Percentiles rank a stretch among this genome's conserved stretches.
Conservation (phyloP, 2,329 filamentous ascomycete genomes). For the Metarhizium album region DNA sequence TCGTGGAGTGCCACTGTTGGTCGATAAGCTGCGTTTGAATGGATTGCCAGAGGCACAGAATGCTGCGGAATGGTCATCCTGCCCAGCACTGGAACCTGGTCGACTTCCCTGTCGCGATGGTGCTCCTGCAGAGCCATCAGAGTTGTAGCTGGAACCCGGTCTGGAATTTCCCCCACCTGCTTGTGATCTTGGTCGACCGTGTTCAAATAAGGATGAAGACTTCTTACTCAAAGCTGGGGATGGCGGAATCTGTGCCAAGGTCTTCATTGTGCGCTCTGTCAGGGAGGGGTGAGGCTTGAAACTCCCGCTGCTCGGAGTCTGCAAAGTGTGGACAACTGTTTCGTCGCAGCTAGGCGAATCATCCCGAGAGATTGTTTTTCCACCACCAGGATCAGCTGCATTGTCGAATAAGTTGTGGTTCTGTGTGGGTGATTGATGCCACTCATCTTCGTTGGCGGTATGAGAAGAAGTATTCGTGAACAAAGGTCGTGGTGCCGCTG, state of each 20-base stretch:
- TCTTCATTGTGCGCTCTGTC: conserved; percentile 78
- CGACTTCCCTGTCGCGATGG: conserved; percentile 40
- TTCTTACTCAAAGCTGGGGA: conserved; percentile 61
- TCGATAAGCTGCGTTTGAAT: conserved; percentile 31
- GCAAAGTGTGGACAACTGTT: conserved; percentile 11
- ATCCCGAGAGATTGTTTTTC: no score
- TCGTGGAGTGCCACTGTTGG: conserved; percentile 35
- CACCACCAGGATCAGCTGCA: not conserved
- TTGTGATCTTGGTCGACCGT: conserved; percentile 44
- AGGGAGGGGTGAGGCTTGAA: conserved; percentile 44
- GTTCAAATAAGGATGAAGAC: conserved; percentile 62
- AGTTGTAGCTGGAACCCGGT: conserved; percentile 50
- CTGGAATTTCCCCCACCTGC: conserved; percentile 34
- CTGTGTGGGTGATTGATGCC: not conserved
- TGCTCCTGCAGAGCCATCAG: conserved; percentile 44
- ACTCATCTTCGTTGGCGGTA: not conserved
- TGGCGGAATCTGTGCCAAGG: conserved; percentile 64
- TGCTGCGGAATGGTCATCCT: conserved; percentile 26
- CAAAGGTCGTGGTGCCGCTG: not conserved
- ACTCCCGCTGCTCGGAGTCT: conserved; percentile 13
- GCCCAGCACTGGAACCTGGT: conserved; percentile 43
- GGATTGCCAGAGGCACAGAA: conserved; percentile 33
- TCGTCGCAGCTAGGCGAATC: conserved; percentile 8
- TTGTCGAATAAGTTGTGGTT: not conserved
- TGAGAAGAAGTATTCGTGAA: not conserved